Conservation (phyloP, 495 filamentous ascomycete species). For the Penicillium simplicissimum region DNA sequence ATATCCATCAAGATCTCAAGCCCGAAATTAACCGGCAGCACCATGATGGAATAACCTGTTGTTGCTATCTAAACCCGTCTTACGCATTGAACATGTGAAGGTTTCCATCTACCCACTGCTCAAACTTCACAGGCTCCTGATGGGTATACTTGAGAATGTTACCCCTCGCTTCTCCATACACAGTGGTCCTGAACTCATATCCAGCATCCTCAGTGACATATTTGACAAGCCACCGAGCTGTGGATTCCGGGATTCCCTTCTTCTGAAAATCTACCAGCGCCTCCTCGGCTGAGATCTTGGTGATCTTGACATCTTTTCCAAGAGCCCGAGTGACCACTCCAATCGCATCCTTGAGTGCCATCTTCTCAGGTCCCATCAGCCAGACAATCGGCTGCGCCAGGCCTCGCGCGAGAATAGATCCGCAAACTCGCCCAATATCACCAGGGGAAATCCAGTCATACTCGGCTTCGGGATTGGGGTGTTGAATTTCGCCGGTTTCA, state of each 20-base stretch:
- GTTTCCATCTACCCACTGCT: neutral
- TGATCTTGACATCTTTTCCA: neutral
- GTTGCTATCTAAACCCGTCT: neutral
- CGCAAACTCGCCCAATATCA: slow-evolving; percentile 4
- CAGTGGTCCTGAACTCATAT: neutral
- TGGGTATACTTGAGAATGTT: slow-evolving; percentile 3
- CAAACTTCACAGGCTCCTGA: neutral
- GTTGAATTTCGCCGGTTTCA: neutral
- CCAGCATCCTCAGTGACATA: neutral
- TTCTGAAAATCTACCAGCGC: neutral
- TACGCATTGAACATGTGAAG: neutral
- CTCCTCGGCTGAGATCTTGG: neutral
- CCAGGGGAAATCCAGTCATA: slow-evolving; percentile 11
- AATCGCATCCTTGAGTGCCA: neutral
- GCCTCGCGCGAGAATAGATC: neutral
- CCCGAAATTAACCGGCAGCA: no score
- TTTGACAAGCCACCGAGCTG: neutral
- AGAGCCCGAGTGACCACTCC: neutral
- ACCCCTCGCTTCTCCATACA: neutral
- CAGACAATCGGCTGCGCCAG: neutral
- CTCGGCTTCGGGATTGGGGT: slow-evolving; percentile 8
- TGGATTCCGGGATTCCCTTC: neutral
- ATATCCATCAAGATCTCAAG: no score
- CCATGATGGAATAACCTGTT: no score
- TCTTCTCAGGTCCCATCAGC: neutral